Base-by-base conservation (phyloP, 768 basidiomycete species). In the Tubosaeta sp. region DNA sequence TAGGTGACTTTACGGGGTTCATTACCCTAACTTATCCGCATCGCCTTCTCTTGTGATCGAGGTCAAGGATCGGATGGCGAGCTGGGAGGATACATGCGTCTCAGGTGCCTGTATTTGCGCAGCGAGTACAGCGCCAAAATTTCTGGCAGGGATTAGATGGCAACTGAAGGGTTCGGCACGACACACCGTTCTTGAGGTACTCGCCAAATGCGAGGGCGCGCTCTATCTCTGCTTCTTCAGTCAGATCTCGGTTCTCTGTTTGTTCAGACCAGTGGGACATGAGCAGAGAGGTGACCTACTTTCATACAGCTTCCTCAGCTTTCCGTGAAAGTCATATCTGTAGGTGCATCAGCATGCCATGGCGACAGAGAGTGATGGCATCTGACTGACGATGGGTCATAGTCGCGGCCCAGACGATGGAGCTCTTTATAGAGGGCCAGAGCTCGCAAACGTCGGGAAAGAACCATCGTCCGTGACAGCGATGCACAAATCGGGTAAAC, bases 101-200 rank as follows among this genome's bases (percentile, higher is more conserved):
- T 86, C 55, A 93, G 69, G 63, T 90, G 80, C 41, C 90, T 81
- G 59, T 92, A 93, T 69, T 93, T 93, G 56, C 86, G 78, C 39
- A 93, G 69, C 1, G 87, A 83, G 60, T 93, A 92, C 19, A 93
- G 68, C 0, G 90, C 89, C 39, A 92, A 73, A 0, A 89, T 91
- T 71, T 92, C 90, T 90, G 46, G 22, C n/a, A 11, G 14, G 40
- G 1, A 25, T 64, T 2, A 62, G 52, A 14, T 16, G 32, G 13
- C 5, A 11, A 31, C 30, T 30, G 7, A 1, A 1, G 10, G 11
- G 27, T 6, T 13, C 1, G 1, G 30, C 8, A 40, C 9, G 30
- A 61, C 79, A 54, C 59, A 87, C 90, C 90, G 61, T 88, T 87
- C 71, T 84, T 89, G 68, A 93, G 91, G 58, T 90, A 91, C 64